Evolutionary conservation across 768 basidiomycete species (phyloP).

Genomic region (Pleurotus salmoneostramineus): DNA sequence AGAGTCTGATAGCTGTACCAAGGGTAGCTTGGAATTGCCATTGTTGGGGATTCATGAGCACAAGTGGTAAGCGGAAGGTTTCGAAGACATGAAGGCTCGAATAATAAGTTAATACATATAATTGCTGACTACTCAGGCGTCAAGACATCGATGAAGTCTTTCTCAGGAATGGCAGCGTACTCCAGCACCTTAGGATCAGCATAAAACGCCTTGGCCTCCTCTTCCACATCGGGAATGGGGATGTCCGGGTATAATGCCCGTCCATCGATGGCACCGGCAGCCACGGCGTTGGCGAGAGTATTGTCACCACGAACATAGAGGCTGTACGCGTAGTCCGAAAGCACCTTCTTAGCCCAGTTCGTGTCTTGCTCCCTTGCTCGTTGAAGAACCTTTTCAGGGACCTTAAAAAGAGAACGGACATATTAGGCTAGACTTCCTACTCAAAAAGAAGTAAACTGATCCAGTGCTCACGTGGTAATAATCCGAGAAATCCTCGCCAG

Average conservation of each 20-base stretch:
- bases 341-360: neutral
- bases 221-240: slow-evolving; percentile 13
- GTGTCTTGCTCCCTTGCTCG: neutral
- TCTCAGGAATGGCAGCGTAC: neutral
- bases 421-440: slow-evolving; percentile 1
- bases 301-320: slow-evolving; percentile 25
- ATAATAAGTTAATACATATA: too few species aligned
- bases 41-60: too few species aligned
- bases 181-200: neutral
- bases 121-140: neutral
- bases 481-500: slow-evolving; percentile 18
- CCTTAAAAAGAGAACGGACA: slow-evolving; percentile 1
- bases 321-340: slow-evolving; percentile 15
- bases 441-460: neutral
- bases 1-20: too few species aligned
- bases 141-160: neutral
- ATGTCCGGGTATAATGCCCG: slow-evolving; percentile 25
- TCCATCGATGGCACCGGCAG: slow-evolving; percentile 22
- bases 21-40: too few species aligned
- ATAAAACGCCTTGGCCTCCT: slow-evolving; percentile 20
- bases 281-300: slow-evolving; percentile 17
- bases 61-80: too few species aligned
- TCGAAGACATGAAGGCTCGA: too few species aligned
- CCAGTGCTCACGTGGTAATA: slow-evolving; percentile 7
- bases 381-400: neutral